Percentiles rank a stretch among this genome's conserved stretches.
Conservation (phyloP, 495 filamentous ascomycete species). For the Penicillium angulare region DNA sequence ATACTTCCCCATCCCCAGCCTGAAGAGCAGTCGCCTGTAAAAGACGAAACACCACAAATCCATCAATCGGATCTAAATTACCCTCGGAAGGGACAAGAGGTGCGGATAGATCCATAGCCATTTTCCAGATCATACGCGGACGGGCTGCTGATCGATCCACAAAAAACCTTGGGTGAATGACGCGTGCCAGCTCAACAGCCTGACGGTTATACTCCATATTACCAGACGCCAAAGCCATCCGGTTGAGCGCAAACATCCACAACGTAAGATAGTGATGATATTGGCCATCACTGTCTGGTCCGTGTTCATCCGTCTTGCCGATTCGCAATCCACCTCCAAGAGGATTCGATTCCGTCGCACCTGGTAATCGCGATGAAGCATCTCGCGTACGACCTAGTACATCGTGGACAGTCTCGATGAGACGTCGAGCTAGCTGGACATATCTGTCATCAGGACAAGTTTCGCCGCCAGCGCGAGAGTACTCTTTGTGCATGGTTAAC, state of each 20-base stretch:
- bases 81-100: conserved; percentile 56
- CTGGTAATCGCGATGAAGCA: conserved; percentile 44
- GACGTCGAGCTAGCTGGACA: conserved; percentile 50
- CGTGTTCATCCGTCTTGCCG: conserved; percentile 53
- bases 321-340: conserved; percentile 62
- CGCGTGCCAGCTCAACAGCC: conserved; percentile 56
- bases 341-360: conserved; percentile 54
- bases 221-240: conserved; percentile 51
- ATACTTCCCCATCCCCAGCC: conserved; percentile 22
- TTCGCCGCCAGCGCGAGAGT: conserved; percentile 7
- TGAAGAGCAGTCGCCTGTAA: conserved; percentile 46
- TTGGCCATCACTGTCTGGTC: conserved; percentile 60
- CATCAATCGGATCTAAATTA: conserved; percentile 61
- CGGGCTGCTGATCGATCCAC: conserved; percentile 26
- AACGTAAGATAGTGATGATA: conserved; percentile 69
- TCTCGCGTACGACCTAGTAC: conserved; percentile 56
- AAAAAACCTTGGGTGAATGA: conserved; percentile 60
- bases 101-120: conserved; percentile 49
- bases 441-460: conserved; percentile 32
- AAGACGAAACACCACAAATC: conserved; percentile 56
- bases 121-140: conserved; percentile 63
- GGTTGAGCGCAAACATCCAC: conserved; percentile 71
- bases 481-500: conserved; percentile 55
- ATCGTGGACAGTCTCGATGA: conserved; percentile 56
- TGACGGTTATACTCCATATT: conserved; percentile 52